Evolutionary conservation across 179 eudicot genomes (phyloP).

Genomic region (Camellia oleifera): DNA sequence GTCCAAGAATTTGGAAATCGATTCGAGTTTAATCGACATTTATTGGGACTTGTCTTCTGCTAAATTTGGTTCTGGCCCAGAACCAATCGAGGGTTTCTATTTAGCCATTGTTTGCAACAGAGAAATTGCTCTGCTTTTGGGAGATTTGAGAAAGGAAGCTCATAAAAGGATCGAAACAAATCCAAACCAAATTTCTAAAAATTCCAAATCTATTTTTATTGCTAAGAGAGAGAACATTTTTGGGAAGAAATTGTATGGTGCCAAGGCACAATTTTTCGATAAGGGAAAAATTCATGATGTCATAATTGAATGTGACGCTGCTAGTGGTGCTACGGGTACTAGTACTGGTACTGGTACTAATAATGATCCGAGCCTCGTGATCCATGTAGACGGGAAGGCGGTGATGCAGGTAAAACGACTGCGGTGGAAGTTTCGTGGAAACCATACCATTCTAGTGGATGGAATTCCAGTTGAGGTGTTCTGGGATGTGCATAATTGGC

Average conservation of each 20-base stretch:
- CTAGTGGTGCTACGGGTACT: background rate
- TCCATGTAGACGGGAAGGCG: conserved; percentile 40
- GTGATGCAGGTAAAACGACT: conserved; percentile 48
- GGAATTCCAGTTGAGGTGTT: conserved; percentile 49
- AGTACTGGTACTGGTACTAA: background rate
- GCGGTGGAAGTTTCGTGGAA: conserved; percentile 65
- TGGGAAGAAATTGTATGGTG: conserved; percentile 34
- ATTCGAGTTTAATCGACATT: conserved; percentile 29
- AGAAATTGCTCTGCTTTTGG: conserved; percentile 38
- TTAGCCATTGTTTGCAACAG: conserved; percentile 38
- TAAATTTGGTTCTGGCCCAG: conserved; percentile 48
- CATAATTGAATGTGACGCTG: conserved; percentile 34
- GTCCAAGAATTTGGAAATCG: conserved; percentile 32
- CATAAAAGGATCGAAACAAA: conserved; percentile 30
- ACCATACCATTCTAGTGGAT: conserved; percentile 50
- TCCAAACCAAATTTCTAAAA: background rate
- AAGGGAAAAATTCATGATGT: conserved; percentile 39
- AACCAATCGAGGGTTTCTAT: conserved; percentile 48
- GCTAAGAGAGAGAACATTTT: conserved; percentile 55
- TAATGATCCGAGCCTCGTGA: conserved; percentile 34
- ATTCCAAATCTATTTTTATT: conserved; percentile 21
- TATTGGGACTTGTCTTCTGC: conserved; percentile 48
- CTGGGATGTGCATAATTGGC: conserved; percentile 71
- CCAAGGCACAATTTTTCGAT: conserved; percentile 35
- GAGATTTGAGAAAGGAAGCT: conserved; percentile 44